phyloP scores from a whole-genome alignment of 2,329 filamentous ascomycete genomes.

The Didymella exigua region DNA sequence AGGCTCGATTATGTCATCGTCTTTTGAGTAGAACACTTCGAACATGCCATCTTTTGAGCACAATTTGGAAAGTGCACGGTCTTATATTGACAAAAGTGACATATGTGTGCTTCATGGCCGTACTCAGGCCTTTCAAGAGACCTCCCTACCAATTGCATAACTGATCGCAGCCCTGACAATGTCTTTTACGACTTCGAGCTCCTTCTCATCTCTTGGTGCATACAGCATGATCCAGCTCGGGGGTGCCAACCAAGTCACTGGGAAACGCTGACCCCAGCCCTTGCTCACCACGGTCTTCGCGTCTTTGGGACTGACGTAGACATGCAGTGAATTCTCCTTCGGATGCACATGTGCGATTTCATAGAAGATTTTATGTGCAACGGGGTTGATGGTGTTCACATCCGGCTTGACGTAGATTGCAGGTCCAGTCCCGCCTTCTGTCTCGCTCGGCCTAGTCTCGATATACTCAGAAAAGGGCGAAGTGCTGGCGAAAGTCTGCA shows the following conservation, averaged over 20 bases:
- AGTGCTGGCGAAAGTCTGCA: constrained; percentile 28
- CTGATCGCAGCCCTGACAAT: constrained; percentile 78
- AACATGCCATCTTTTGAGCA: neutral
- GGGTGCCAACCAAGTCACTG: constrained; percentile 43
- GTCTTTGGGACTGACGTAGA: constrained; percentile 78
- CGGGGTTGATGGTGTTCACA: constrained; percentile 34
- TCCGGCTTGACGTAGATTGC: constrained; percentile 39
- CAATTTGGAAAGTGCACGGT: neutral
- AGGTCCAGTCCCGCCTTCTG: constrained; percentile 40
- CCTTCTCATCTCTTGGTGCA: constrained; percentile 71
- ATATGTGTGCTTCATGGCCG: neutral
- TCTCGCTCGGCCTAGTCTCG: constrained; percentile 30
- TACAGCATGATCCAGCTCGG: constrained; percentile 69
- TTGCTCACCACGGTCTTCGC: constrained; percentile 71
- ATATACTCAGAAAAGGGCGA: constrained; percentile 29
- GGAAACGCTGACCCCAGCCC: constrained; percentile 76
- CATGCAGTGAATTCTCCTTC: constrained; percentile 75
- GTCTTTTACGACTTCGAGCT: constrained; percentile 68
- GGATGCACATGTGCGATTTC: constrained; percentile 69
- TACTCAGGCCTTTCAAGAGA: constrained; percentile 12
- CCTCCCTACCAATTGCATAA: constrained; percentile 56
- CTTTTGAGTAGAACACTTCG: neutral
- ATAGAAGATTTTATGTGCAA: constrained; percentile 40
- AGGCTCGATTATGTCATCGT: neutral
- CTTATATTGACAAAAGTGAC: neutral